Conservation (phyloP, 2,329 filamentous ascomycete genomes). For the Fusarium metavorans region DNA sequence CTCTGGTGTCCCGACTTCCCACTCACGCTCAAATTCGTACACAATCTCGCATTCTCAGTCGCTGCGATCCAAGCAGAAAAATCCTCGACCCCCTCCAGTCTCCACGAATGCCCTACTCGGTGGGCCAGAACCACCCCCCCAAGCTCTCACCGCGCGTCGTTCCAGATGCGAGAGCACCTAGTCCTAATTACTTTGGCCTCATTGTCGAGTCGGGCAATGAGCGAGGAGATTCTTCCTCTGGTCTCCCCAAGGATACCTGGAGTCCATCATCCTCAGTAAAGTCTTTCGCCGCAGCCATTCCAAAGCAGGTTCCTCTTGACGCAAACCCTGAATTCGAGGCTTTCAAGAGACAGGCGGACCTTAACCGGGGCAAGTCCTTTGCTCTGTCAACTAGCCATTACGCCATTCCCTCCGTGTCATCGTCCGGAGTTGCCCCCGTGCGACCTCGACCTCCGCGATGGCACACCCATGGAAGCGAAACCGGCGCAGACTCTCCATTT, state of each 20-base stretch:
- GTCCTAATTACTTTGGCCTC: constrained; percentile 91
- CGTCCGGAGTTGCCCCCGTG: constrained; percentile 40
- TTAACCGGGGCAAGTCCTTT: constrained; percentile 62
- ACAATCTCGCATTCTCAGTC: constrained; percentile 57
- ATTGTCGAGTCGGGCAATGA: constrained; percentile 72
- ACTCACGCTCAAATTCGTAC: constrained; percentile 51
- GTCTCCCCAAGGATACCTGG: constrained; percentile 78
- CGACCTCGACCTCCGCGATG: constrained; percentile 61
- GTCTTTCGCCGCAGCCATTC: constrained; percentile 76
- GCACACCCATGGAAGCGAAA: constrained; percentile 62
- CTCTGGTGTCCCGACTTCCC: constrained; percentile 46
- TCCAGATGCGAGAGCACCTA: constrained; percentile 63
- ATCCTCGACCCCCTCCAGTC: constrained; percentile 63
- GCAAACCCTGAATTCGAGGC: constrained; percentile 86
- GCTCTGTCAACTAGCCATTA: constrained; percentile 63
- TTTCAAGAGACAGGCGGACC: constrained; percentile 79
- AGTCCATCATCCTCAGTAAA: constrained; percentile 78
- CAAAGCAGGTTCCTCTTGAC: constrained; percentile 77
- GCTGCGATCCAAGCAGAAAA: constrained; percentile 55
- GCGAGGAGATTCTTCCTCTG: constrained; percentile 73
- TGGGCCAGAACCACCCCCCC: constrained; percentile 66
- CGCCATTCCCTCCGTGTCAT: constrained; percentile 48
- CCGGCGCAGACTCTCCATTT: constrained; percentile 51
- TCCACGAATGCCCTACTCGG: constrained; percentile 64
- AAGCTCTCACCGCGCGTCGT: constrained; percentile 58